These are phyloP conservation scores for Entomortierella beljakovae DNA, from an alignment of 192 early-diverging fungal species.

Conservation along the genomic window DNA sequence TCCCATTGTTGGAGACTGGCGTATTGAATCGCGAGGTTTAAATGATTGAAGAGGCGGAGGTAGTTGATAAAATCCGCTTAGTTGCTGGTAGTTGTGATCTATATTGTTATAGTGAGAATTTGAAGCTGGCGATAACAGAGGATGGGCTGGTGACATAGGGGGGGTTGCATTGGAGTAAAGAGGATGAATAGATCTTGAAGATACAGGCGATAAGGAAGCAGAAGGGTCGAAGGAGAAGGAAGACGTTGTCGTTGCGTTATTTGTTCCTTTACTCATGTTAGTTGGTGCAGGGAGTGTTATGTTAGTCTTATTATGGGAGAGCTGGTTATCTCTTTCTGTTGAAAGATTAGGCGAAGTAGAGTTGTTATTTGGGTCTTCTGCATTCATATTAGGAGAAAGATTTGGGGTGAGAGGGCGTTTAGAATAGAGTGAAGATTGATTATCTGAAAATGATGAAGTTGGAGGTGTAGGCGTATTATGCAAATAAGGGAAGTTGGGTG, in stretches of 20 bases:
- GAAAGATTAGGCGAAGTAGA: neutral
- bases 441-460: neutral
- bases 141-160: constrained; percentile 37
- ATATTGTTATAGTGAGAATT: constrained; percentile 15
- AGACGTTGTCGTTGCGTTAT: neutral
- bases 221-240: neutral
- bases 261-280: neutral
- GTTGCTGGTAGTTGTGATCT: constrained; percentile 37
- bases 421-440: neutral
- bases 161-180: constrained; percentile 37
- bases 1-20: constrained; percentile 22
- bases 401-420: constrained; percentile 5
- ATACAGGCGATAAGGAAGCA: neutral
- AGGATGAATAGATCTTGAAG: constrained; percentile 8
- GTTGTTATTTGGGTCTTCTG: neutral
- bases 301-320: neutral
- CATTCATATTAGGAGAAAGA: neutral
- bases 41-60: constrained; percentile 44
- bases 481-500: neutral
- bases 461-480: neutral
- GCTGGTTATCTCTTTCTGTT: neutral
- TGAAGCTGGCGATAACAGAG: constrained; percentile 28
- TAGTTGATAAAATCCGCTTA: constrained; percentile 41
- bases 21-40: neutral
- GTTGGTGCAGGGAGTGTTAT: constrained; percentile 1